Base-by-base conservation (phyloP, 768 basidiomycete genomes). In the Suillus subalutaceus region DNA sequence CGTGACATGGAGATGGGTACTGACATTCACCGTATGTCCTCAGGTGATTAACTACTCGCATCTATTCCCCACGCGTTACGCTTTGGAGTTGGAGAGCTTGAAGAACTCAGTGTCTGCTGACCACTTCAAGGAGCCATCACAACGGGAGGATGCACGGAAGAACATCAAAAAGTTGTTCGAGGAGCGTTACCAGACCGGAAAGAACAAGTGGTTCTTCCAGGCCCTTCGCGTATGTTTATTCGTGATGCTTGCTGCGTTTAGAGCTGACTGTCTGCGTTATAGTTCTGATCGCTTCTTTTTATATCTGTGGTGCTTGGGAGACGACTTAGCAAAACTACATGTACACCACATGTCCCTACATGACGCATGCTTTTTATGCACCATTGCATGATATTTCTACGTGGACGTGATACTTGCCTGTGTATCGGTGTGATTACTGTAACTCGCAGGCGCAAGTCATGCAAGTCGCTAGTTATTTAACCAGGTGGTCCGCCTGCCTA, bases 161-260 rank as follows among this genome's bases (percentile, higher is more conserved):
- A 89, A 83, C 71, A 88, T 99, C 80, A 98, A 97, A 89, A 97
- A 97, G 83, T 78, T 93, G 78, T 81, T 99, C 63, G 97, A 99
- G 88, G 96, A 99, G 75, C 86, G 96, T 66, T 97, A 99, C 88
- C 85, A 85, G 59, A 81, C 84, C 62, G 97, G 97, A 67, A 96
- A 97, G 89, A 98, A 97, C 89, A 90, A 90, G 80, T 99, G 96
- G 96, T 98, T 96, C 88, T 96, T 96, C 90, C 86, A 88, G 69
- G 78, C 90, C 64, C 88, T 95, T 70, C 88, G 89, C 77, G 93
- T 94, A 84, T 78, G 84, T 78, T 41, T 44, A 40, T 4, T 4
- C 16, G 0, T 57, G 15, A 43, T 26, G 12, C 41, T 3, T 13
- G 18, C 20, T 12, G 5, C 23, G 1, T 26, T 30, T 37, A 9